phyloP scores from a whole-genome alignment of 2,329 filamentous ascomycete genomes.

The Cladosporium sp. region DNA sequence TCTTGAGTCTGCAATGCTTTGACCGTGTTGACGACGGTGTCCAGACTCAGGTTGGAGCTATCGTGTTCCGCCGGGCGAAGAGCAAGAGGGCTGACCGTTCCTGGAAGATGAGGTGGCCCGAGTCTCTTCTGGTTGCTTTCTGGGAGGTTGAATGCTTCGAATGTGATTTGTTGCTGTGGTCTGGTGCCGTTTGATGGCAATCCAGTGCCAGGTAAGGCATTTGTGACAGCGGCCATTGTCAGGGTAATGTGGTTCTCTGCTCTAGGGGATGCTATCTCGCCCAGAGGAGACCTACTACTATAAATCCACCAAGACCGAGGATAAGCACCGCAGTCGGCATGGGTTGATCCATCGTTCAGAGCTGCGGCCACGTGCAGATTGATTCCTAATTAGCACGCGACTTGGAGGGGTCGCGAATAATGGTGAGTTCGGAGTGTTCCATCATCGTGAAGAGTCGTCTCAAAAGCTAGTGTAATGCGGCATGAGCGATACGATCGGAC shows the following conservation, averaged over 20 bases:
- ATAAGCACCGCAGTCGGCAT: no score
- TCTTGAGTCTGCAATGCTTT: slow-evolving; percentile 32
- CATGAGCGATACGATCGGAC: no score
- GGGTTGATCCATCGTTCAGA: neutral
- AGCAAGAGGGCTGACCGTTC: slow-evolving; percentile 37
- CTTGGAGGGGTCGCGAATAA: no score
- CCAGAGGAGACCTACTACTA: no score
- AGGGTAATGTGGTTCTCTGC: no score
- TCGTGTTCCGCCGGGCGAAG: slow-evolving; percentile 30
- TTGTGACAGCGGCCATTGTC: neutral
- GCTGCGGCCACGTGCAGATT: neutral
- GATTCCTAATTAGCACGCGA: no score
- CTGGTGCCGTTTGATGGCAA: neutral
- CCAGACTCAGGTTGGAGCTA: slow-evolving; percentile 24
- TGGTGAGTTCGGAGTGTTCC: no score
- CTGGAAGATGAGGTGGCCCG: slow-evolving; percentile 33
- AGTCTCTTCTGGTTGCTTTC: slow-evolving; percentile 38
- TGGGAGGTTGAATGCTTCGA: slow-evolving; percentile 33
- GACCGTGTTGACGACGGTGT: slow-evolving; percentile 35
- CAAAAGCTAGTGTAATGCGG: no score
- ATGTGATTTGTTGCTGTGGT: neutral
- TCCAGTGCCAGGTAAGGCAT: neutral
- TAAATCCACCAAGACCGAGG: no score
- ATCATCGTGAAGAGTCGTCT: no score
- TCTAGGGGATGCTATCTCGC: neutral